Evolutionary conservation across 2,329 filamentous ascomycete species (phyloP).

Genomic region (Fusarium devonianum): DNA sequence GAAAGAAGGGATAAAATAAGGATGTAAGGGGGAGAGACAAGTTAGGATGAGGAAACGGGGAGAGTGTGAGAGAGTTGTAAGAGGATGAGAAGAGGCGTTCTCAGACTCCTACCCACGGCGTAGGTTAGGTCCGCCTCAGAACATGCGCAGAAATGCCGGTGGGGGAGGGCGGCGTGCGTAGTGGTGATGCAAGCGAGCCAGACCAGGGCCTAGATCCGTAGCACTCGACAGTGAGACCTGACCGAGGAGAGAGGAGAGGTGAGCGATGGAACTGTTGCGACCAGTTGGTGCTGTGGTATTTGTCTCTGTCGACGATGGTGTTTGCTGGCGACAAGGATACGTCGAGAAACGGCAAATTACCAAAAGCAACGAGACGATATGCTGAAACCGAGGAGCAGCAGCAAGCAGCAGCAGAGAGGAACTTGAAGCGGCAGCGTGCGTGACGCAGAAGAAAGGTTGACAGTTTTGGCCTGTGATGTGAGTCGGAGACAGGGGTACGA

Average conservation of each 20-base stretch:
- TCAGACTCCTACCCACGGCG: constrained; percentile 31
- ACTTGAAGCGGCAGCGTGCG: constrained; percentile 11
- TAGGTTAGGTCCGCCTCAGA: constrained; percentile 33
- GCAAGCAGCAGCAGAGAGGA: background rate
- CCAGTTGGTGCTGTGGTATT: constrained; percentile 3
- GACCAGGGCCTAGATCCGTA: constrained; percentile 43
- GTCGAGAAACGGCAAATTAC: too few species aligned
- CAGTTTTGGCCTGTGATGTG: constrained; percentile 24
- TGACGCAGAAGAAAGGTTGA: constrained; percentile 32
- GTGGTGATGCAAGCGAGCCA: constrained; percentile 44
- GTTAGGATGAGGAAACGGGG: constrained; percentile 26
- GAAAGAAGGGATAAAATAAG: constrained; percentile 25
- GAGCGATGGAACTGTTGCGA: too few species aligned
- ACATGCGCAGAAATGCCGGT: constrained; percentile 40
- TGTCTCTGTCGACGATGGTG: background rate
- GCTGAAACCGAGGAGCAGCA: constrained; percentile 13
- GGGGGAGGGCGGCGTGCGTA: constrained; percentile 40
- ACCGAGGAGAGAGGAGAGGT: constrained; percentile 16
- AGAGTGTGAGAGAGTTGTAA: constrained; percentile 34
- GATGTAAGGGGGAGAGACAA: too few species aligned
- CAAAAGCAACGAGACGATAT: too few species aligned
- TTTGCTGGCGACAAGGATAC: background rate
- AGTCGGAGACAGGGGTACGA: constrained; percentile 38
- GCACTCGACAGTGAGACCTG: constrained; percentile 32
- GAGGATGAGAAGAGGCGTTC: constrained; percentile 37